Base-by-base conservation (phyloP, 139 green algal genomes). In the Auxenochlorella pyrenoidosa region DNA sequence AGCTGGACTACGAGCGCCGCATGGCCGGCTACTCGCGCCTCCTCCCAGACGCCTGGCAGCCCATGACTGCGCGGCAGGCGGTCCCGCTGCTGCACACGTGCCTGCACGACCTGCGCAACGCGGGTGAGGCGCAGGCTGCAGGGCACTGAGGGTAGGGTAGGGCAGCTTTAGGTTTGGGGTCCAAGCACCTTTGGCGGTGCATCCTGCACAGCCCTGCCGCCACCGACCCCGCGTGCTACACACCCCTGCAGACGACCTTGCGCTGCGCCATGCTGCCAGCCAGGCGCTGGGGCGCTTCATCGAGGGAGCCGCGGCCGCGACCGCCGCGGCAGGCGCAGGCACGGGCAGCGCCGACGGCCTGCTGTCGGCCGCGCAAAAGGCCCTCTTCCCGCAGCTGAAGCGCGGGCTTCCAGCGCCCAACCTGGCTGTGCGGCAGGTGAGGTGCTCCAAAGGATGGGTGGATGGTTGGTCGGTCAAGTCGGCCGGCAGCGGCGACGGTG, bases 401-500 rank as follows among this genome's bases (percentile, higher is more conserved):
- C 84, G 58, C 28, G 89, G 92, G 60, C 80, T 96, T 68, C 71
- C 79, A 0, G 71, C 79, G 0, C 19, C 71, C 38, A 92, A 79
- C 58, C 71, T 96, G 77, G 88, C 94, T 8, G 96, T 97, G 32
- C 85, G 95, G n/a, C 94, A 97, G 91, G 90, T 89, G 38, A 51
- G 38, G 13, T 22, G 54, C 22, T n/a, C 8, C 47, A 54, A 10
- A 54, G 47, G 8, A 54, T 54, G 10, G 47, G 47, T 54, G 47
- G 47, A 54, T 54, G 10, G 47, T 10, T n/a, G n/a, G n/a, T n/a
- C n/a, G n/a, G n/a, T n/a, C n/a, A n/a, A n/a, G 6, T 12, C 12
- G 47, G 8, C 47, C 47, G 12, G 47, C 8, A 18, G 47, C 12
- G 47, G 47, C 47, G 6, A 58, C 47, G 47, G 47, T 6, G 6